Evolutionary conservation across 306 rosid species (phyloP).

Genomic region (Biancaea sappan): DNA sequence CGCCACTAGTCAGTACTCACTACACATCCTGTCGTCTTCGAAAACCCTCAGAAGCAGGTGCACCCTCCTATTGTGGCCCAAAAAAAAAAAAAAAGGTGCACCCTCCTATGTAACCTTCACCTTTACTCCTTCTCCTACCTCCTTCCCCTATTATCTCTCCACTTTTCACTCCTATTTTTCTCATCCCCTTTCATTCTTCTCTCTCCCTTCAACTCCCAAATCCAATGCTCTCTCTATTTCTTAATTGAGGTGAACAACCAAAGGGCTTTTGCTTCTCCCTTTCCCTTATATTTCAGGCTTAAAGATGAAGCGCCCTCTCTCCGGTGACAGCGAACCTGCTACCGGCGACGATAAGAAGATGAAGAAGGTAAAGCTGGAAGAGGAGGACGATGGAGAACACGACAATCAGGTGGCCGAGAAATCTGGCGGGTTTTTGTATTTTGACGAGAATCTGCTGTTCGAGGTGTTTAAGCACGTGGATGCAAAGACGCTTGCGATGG

Average conservation of each 20-base stretch:
- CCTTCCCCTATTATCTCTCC: neutral
- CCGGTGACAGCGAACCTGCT: slow-evolving; percentile 26
- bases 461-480: slow-evolving; percentile 86
- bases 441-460: slow-evolving; percentile 67
- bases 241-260: neutral
- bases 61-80: no score
- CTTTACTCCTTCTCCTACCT: neutral
- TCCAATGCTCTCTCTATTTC: neutral
- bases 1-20: no score
- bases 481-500: slow-evolving; percentile 59
- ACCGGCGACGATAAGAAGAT: slow-evolving; percentile 35
- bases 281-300: neutral
- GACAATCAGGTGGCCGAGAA: neutral
- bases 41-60: slow-evolving; percentile 31
- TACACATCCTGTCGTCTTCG: slow-evolving; percentile 59
- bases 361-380: slow-evolving; percentile 49
- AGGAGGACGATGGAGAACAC: neutral
- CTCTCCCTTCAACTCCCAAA: neutral
- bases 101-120: neutral
- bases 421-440: slow-evolving; percentile 36
- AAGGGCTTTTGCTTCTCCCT: neutral
- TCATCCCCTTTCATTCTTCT: neutral
- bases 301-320: slow-evolving; percentile 53
- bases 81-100: no score
- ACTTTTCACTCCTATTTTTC: neutral